phyloP scores from a whole-genome alignment of 2,329 filamentous ascomycete species.

The Neophaeococcomyces aloes region DNA sequence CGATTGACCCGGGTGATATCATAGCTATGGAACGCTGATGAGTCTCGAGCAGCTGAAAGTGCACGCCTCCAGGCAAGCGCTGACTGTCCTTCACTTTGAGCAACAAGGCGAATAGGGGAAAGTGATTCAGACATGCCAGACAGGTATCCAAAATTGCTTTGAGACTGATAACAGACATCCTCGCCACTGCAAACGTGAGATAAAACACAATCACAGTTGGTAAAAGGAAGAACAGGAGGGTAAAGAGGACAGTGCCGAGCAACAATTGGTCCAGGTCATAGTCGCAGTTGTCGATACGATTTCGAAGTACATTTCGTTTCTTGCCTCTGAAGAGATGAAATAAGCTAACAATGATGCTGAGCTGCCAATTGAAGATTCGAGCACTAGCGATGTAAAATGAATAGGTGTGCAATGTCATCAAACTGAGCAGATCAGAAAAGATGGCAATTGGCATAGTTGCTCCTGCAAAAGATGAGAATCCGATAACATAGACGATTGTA shows the following conservation, averaged over 20 bases:
- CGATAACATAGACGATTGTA: constrained; percentile 79
- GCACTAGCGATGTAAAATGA: constrained; percentile 96
- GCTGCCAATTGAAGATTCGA: constrained; percentile 96
- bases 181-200: constrained; percentile 82
- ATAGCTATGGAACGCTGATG: constrained; percentile 1
- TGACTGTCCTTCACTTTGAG: constrained; percentile 84
- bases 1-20: background rate
- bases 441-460: constrained; percentile 95
- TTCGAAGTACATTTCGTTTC: constrained; percentile 92
- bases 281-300: constrained; percentile 96
- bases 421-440: constrained; percentile 83
- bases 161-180: constrained; percentile 88
- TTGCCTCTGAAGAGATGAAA: constrained; percentile 98
- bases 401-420: constrained; percentile 91
- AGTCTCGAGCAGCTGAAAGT: constrained; percentile 16
- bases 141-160: constrained; percentile 87
- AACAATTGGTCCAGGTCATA: constrained; percentile 96
- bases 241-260: constrained; percentile 92
- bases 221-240: constrained; percentile 83
- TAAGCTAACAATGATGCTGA: constrained; percentile 91
- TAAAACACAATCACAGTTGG: constrained; percentile 96
- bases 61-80: constrained; percentile 62
- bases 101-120: constrained; percentile 95
- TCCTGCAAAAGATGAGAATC: constrained; percentile 87
- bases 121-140: constrained; percentile 91